Conservation (phyloP, 2,329 filamentous ascomycete genomes). For the Botrytis aclada region DNA sequence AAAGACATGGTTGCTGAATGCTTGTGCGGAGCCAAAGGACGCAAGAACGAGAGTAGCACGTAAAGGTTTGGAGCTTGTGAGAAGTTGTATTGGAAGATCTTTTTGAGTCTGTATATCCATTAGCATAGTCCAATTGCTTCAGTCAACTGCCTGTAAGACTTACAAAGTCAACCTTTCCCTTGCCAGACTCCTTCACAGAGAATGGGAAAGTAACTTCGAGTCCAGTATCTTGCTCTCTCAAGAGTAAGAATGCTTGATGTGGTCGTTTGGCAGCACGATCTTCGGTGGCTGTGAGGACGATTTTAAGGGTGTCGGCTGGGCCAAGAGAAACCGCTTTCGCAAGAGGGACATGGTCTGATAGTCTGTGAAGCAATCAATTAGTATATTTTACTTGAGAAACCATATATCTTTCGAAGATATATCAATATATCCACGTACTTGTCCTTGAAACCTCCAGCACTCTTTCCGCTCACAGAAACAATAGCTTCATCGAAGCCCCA, state of each 20-base stretch:
- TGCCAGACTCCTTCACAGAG: slow-evolving; percentile 80
- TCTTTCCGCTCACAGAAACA: slow-evolving; percentile 61
- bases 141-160: slow-evolving; percentile 37
- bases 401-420: slow-evolving; percentile 7
- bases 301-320: slow-evolving; percentile 70
- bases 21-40: slow-evolving; percentile 74
- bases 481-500: slow-evolving; percentile 75
- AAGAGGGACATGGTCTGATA: slow-evolving; percentile 42
- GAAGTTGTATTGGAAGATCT: slow-evolving; percentile 82
- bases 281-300: slow-evolving; percentile 78
- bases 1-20: slow-evolving; percentile 69
- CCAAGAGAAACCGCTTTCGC: slow-evolving; percentile 63
- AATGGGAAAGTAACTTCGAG: slow-evolving; percentile 87
- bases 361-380: slow-evolving; percentile 22
- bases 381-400: neutral
- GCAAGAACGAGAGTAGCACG: slow-evolving; percentile 79
- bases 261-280: slow-evolving; percentile 75
- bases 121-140: slow-evolving; percentile 20
- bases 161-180: slow-evolving; percentile 82
- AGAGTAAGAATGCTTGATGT: slow-evolving; percentile 88
- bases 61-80: slow-evolving; percentile 64
- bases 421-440: slow-evolving; percentile 50
- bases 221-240: slow-evolving; percentile 70
- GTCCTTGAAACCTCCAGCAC: slow-evolving; percentile 56
- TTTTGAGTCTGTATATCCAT: slow-evolving; percentile 66